Conservation (phyloP, 208 protist species). For the Zelonia costaricensis region DNA sequence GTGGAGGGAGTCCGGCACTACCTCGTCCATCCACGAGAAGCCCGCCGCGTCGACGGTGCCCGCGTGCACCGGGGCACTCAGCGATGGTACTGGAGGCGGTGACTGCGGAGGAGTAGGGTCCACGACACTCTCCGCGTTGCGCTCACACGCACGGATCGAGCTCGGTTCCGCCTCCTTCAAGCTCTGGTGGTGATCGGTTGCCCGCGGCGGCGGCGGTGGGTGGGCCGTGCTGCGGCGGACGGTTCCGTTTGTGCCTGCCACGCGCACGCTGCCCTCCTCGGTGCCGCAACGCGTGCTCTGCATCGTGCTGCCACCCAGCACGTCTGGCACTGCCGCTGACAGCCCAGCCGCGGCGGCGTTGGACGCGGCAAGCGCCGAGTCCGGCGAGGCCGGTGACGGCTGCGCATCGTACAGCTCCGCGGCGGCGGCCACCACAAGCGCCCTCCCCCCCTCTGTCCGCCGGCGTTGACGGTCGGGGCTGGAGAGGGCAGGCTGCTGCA, state of each 20-base stretch:
- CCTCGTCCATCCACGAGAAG: not conserved
- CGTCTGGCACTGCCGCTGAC: not conserved
- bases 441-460: not conserved
- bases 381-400: no score
- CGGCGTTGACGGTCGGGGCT: not conserved
- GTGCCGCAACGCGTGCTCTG: not conserved
- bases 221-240: no score
- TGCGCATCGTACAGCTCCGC: not conserved
- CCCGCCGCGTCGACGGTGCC: not conserved
- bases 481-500: not conserved
- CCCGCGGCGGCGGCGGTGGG: no score
- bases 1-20: constrained; percentile 1
- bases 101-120: no score
- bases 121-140: no score
- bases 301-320: constrained; percentile 9
- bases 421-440: no score
- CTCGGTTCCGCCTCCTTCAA: not conserved
- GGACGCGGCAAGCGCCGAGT: not conserved
- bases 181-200: no score
- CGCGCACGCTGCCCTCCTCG: not conserved
- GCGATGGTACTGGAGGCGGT: no score
- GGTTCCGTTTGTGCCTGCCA: not conserved
- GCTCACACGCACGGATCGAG: no score
- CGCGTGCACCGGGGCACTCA: no score
- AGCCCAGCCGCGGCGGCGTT: not conserved